phyloP scores from a whole-genome alignment of 768 basidiomycete genomes.

The Boletus reticulatus region DNA sequence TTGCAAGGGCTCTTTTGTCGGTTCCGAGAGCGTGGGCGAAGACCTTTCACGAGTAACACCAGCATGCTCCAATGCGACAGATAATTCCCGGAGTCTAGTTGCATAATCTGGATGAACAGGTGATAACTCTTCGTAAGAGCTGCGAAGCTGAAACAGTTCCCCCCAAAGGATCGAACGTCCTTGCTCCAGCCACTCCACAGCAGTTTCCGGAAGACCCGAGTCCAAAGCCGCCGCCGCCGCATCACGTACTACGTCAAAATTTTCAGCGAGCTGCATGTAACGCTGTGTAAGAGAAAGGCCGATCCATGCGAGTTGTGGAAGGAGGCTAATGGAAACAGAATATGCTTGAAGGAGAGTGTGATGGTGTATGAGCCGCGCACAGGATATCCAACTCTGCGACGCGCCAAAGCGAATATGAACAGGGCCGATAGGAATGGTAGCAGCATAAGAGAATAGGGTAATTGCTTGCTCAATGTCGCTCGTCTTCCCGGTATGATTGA shows the following conservation, averaged over 20 bases:
- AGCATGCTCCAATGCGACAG: background rate
- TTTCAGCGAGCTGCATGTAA: background rate
- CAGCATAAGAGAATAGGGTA: background rate
- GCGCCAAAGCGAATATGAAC: slow-evolving; percentile 1
- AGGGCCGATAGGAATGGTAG: background rate
- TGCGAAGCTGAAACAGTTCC: slow-evolving; percentile 14
- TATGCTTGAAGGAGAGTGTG: slow-evolving; percentile 19
- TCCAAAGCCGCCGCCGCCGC: slow-evolving; percentile 23
- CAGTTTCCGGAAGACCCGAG: background rate
- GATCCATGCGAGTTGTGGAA: slow-evolving; percentile 16
- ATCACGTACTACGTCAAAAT: slow-evolving; percentile 16
- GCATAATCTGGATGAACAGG: slow-evolving; percentile 6
- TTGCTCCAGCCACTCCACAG: slow-evolving; percentile 18
- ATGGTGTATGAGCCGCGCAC: background rate
- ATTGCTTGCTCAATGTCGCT: background rate
- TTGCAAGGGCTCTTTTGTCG: background rate
- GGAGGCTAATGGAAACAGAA: slow-evolving; percentile 16
- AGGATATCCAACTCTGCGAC: slow-evolving; percentile 1
- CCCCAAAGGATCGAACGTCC: slow-evolving; percentile 15
- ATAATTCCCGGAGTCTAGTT: background rate
- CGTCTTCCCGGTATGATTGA: background rate
- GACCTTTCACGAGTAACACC: background rate
- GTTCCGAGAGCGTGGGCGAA: background rate
- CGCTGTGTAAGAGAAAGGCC: background rate
- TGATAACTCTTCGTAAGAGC: slow-evolving; percentile 4